Percentiles rank a stretch among this genome's conserved stretches.
These are phyloP conservation scores for Ogataea nitratoaversa DNA, from an alignment of 805 yeast genomes.

Conservation along the genomic window DNA sequence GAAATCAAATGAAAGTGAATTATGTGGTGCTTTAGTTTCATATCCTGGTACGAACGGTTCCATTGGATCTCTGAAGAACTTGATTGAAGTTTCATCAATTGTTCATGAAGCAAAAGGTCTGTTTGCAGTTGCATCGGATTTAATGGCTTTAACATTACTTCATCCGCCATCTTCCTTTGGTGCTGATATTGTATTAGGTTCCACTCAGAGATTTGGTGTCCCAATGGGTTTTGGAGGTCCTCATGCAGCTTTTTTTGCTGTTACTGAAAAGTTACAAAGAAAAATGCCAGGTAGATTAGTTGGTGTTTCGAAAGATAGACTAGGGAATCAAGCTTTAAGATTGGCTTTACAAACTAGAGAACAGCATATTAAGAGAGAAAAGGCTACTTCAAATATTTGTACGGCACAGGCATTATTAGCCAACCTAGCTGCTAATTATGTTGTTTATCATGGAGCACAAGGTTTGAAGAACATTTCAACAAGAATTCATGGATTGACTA, in stretches of 20 bases:
- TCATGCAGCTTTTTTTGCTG: conserved; percentile 96
- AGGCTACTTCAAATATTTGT: conserved; percentile 96
- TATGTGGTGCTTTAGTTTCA: conserved; percentile 83
- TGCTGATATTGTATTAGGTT: conserved; percentile 91
- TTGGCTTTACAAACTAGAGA: conserved; percentile 96
- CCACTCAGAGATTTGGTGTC: conserved; percentile 94
- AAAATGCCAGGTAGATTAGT: conserved; percentile 96
- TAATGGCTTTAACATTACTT: conserved; percentile 80
- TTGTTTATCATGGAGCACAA: conserved; percentile 91
- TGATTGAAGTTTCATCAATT: conserved; percentile 53
- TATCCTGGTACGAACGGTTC: conserved; percentile 89
- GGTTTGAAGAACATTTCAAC: conserved; percentile 77
- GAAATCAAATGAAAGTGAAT: conserved; percentile 30
- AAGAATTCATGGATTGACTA: conserved; percentile 71
- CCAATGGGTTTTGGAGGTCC: conserved; percentile 99
- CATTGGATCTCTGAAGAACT: conserved; percentile 44
- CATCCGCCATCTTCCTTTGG: conserved; percentile 82
- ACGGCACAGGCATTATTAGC: conserved; percentile 97
- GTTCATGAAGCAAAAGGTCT: conserved; percentile 72
- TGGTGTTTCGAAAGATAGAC: conserved; percentile 87
- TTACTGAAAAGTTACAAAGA: conserved; percentile 72
- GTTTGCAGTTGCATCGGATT: conserved; percentile 84
- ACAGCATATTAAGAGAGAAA: conserved; percentile 95
- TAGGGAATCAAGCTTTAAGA: conserved; percentile 85
- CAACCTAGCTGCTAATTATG: conserved; percentile 92